Conservation (phyloP, 352 stramenopile genomes). For the Phytopythium vexans region DNA sequence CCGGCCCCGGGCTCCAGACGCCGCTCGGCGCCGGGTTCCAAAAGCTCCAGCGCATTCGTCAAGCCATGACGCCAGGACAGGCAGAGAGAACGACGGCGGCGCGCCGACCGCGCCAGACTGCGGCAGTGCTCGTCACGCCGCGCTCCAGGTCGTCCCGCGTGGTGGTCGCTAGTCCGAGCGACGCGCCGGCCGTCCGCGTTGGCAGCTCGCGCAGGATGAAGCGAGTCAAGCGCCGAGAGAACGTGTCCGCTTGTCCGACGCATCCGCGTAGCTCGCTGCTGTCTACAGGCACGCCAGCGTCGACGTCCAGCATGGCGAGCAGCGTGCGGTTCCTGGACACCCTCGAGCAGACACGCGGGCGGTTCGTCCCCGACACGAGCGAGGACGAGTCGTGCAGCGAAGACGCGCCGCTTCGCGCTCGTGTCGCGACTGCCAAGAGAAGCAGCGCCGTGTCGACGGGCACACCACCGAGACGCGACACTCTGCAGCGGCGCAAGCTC, state of each 20-base stretch:
- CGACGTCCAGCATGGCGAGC: conserved; percentile 1
- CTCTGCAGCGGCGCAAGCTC: too few species aligned
- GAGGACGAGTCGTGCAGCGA: conserved; percentile 12
- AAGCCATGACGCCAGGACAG: too few species aligned
- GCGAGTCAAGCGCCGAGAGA: conserved; percentile 4
- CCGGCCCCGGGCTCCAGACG: too few species aligned
- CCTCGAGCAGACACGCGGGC: conserved; percentile 9
- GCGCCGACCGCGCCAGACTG: not conserved
- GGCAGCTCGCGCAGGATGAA: conserved; percentile 4
- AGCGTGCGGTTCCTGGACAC: conserved; percentile 5
- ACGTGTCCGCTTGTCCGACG: too few species aligned
- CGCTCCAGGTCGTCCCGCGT: too few species aligned
- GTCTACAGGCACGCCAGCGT: not conserved
- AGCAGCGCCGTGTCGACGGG: not conserved
- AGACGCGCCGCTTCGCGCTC: not conserved
- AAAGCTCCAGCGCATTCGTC: too few species aligned
- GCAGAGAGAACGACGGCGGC: not conserved
- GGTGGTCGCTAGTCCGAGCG: not conserved
- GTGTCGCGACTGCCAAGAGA: not conserved
- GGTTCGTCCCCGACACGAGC: conserved; percentile 26
- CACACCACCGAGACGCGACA: not conserved
- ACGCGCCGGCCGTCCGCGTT: not conserved
- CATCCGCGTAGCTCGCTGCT: too few species aligned
- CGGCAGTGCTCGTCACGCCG: conserved; percentile 1
- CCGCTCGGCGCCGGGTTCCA: too few species aligned